Evolutionary conservation across 2,329 filamentous ascomycete genomes (phyloP), one percentile per base, ranked within the genome.

Genomic region (Xylaria arbuscula): DNA sequence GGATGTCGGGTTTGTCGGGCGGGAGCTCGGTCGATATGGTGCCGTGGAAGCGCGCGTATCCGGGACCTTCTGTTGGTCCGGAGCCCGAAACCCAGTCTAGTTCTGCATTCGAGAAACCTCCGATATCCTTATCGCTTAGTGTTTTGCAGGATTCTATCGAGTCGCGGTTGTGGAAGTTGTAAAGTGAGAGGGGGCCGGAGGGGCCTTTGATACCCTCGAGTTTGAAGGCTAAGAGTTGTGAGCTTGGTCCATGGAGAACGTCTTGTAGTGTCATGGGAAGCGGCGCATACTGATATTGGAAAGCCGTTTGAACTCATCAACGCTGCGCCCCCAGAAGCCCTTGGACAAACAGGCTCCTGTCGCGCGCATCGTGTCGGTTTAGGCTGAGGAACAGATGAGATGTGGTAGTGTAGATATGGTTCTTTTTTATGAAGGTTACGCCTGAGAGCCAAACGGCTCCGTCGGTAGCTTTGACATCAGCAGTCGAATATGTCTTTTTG

Each of bases 21-120:
- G 96, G 96, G 0, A 99, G 87, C 65, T 93, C 89, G 13, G 91
- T 97, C 1, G 93, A 97, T 77, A 99, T 98, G 65, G 80, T 88
- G 72, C 96, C 96, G 81, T 94, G 89, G 83, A 98, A 99, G 69
- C 91, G 88, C 19, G 90, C 89, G 81, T 97, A 92, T 36, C 74
- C 68, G 48, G 72, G 24, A 17, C 62, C 62, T 68, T 59, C 68
- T 17, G 72, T 70, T 34, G 47, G 57, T 38, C 67, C 66, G 34
- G 59, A 47, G 28, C 40, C 40, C 70, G 66, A 65, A 66, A 71
- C 60, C 72, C 73, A 76, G 64, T 76, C 76, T 68, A 98, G 84
- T 53, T 88, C 82, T 50, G 89, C 91, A 19, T 87, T 88, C 40
- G 94, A 97, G 82, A 89, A 94, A 67, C 95, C 96, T 70, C 95